Evolutionary conservation across 2,329 filamentous ascomycete genomes (phyloP), one percentile per base, ranked within the genome.

Genomic region (Trichoderma sp.): DNA sequence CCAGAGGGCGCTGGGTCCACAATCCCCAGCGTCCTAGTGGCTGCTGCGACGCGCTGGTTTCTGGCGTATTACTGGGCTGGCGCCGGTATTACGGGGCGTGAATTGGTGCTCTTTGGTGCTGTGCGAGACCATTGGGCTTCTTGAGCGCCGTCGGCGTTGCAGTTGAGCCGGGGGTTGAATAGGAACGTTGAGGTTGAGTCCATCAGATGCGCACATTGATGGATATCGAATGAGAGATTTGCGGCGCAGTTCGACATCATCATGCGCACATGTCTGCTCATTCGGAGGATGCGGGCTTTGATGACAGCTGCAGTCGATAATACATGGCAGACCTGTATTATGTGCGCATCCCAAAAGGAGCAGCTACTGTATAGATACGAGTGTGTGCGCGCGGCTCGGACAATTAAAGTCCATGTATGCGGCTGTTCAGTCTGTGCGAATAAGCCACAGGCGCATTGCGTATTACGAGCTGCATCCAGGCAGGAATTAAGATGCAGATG

Each of bases 1-100:
- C 39, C 23, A 34, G 55, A 68, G 66, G 66, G 66, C 66, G 66
- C 66, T 61, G 66, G 65, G 66, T 55, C 55, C 50, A 57, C 34
- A 36, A 36, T 36, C 34, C 34, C 13, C 34, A 36, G 66, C 58
- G 55, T 39, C 34, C 12, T 61, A 36, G 66, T 69, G 66, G 66
- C 66, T 69, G 66, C 66, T 69, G 39, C 55, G 55, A 50, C 55
- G 66, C 55, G 55, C 55, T 47, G 66, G 36, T 47, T 23, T 59
- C 32, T 17, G 65, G 53, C 34, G 66, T 34, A 68, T 59, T 20
- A 39, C 63, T 55, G 63, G 55, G 55, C 64, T 67, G 47, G 26
- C 36, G 64, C 47, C 47, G n/a, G 66, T 34, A 68, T 59, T 32
- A 43, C 61, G 23, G 57, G 17, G 57, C n/a, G 17, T 13, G 17